These are phyloP conservation scores for Tremella yokohamensis DNA, from an alignment of 768 basidiomycete species.

Conservation along the genomic window DNA sequence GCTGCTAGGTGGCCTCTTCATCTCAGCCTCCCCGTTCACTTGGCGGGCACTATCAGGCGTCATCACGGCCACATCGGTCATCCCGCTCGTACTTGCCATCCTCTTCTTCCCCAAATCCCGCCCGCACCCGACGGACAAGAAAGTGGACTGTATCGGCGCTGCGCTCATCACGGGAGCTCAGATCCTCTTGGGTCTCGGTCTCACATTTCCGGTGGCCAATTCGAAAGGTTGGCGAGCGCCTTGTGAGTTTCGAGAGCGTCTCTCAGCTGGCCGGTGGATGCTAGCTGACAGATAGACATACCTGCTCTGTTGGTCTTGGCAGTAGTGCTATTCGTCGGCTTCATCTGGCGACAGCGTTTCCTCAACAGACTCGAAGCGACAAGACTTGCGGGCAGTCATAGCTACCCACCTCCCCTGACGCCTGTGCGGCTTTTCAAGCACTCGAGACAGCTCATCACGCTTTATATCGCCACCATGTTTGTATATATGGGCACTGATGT, in stretches of 20 bases:
- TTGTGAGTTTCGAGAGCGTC: slow-evolving; percentile 3
- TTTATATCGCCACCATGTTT: slow-evolving; percentile 12
- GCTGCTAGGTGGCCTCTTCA: not conserved
- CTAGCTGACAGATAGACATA: slow-evolving; percentile 1
- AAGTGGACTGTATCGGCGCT: slow-evolving; percentile 13
- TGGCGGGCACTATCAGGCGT: slow-evolving; percentile 10
- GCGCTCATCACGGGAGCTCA: slow-evolving; percentile 6
- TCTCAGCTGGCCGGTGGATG: not conserved
- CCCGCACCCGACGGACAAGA: slow-evolving; percentile 9
- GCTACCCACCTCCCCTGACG: slow-evolving; percentile 6
- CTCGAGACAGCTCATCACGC: slow-evolving; percentile 2
- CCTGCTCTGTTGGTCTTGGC: slow-evolving; percentile 1
- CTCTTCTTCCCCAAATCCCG: slow-evolving; percentile 4
- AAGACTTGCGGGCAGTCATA: not conserved
- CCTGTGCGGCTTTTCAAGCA: slow-evolving; percentile 9
- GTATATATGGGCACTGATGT: slow-evolving; percentile 11
- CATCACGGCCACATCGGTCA: not conserved
- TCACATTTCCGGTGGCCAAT: slow-evolving; percentile 8
- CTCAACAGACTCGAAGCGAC: not conserved
- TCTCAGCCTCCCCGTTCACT: slow-evolving; percentile 1
- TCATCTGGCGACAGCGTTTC: slow-evolving; percentile 4
- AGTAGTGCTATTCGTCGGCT: not conserved
- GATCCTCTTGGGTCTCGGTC: slow-evolving; percentile 5
- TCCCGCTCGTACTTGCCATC: slow-evolving; percentile 8
- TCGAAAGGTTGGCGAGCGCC: slow-evolving; percentile 7